phyloP scores from a whole-genome alignment of 345 rosid species.

The Theobroma cacao region DNA sequence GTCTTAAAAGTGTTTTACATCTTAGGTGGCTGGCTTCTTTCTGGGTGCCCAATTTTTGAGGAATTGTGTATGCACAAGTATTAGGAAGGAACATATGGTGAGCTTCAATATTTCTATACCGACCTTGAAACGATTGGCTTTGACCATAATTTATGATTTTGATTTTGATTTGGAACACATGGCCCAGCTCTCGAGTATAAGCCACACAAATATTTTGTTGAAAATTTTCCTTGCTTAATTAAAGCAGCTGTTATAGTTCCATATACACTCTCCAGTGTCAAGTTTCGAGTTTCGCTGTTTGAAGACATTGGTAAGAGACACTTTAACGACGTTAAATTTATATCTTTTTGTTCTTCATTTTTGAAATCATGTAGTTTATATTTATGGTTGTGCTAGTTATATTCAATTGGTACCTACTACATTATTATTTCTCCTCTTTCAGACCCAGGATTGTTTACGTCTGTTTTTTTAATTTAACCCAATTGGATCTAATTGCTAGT shows the following conservation, averaged over 20 bases:
- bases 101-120: not conserved
- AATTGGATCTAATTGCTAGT: not conserved
- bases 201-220: not conserved
- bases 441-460: not conserved
- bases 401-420: not conserved
- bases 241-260: not conserved
- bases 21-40: not conserved
- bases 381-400: not conserved
- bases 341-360: not conserved
- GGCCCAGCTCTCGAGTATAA: not conserved
- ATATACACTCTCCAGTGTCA: not conserved
- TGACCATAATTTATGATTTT: not conserved
- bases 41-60: not conserved
- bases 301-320: not conserved
- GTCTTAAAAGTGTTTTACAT: not conserved
- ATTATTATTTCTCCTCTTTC: not conserved
- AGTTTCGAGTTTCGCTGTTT: not conserved
- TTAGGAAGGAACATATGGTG: not conserved
- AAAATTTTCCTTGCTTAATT: not conserved
- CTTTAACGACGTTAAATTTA: not conserved
- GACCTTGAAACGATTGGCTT: not conserved
- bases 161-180: no score
- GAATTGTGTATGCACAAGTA: not conserved
- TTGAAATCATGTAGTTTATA: no score
- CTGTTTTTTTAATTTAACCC: not conserved